Percentiles rank a stretch among this genome's conserved stretches.
Conservation (phyloP, 2,329 filamentous ascomycete genomes). For the Lecanosticta acicola region DNA sequence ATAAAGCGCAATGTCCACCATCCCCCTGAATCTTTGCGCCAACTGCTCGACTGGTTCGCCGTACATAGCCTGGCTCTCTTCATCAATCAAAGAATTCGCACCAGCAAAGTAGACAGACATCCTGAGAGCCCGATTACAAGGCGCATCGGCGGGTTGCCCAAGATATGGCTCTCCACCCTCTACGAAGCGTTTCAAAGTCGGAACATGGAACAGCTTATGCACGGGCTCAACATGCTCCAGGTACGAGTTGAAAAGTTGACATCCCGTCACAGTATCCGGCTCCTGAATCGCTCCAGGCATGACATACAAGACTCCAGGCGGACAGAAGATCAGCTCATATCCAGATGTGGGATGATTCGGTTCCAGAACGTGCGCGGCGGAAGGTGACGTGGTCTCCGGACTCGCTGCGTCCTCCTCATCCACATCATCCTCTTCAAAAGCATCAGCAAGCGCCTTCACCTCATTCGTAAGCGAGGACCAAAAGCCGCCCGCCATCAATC, state of each 20-base stretch:
- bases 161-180: conserved; percentile 23
- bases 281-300: conserved; percentile 30
- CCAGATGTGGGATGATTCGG: conserved; percentile 8
- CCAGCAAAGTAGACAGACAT: conserved; percentile 30
- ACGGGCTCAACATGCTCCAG: conserved; percentile 27
- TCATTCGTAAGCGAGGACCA: conserved; percentile 30
- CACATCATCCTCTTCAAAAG: conserved; percentile 26
- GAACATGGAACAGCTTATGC: conserved; percentile 28
- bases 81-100: conserved; percentile 27
- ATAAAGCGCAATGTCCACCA: conserved; percentile 28
- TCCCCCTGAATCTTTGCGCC: conserved; percentile 21
- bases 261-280: conserved; percentile 15
- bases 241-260: conserved; percentile 21
- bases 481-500: conserved; percentile 30
- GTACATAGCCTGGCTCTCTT: conserved; percentile 23
- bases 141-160: conserved; percentile 19
- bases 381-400: conserved; percentile 16
- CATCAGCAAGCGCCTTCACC: conserved; percentile 30
- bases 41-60: conserved; percentile 19
- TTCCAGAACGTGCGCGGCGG: conserved; percentile 4
- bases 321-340: conserved; percentile 30
- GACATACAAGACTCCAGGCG: conserved; percentile 27
- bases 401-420: conserved; percentile 16
- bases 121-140: conserved; percentile 25
- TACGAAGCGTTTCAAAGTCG: conserved; percentile 23